These are phyloP conservation scores for Tuber calosporum DNA, from an alignment of 495 filamentous ascomycete genomes.

Conservation along the genomic window DNA sequence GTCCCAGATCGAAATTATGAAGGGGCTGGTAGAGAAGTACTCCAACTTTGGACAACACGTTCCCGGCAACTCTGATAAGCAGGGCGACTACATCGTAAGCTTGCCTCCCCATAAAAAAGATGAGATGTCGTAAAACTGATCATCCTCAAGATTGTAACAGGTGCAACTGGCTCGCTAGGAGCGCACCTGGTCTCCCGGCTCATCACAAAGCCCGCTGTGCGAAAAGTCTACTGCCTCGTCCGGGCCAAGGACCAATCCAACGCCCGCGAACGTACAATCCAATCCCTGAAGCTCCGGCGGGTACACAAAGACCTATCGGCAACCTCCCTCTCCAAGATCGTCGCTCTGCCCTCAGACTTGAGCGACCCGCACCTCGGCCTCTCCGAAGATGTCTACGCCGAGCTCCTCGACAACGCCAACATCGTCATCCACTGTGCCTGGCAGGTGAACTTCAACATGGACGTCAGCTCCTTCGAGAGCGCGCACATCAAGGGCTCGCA, in stretches of 20 bases:
- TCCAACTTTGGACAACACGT: constrained; percentile 45
- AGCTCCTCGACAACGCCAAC: constrained; percentile 46
- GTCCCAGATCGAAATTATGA: constrained; percentile 45
- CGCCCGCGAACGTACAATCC: constrained; percentile 26
- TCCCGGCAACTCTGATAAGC: constrained; percentile 37
- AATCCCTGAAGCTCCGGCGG: constrained; percentile 21
- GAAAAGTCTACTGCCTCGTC: constrained; percentile 51
- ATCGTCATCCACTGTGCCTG: constrained; percentile 60
- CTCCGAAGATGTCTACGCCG: constrained; percentile 35
- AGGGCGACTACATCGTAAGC: constrained; percentile 46
- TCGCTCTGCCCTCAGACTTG: constrained; percentile 45
- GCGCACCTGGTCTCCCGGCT: constrained; percentile 51
- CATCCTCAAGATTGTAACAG: constrained; percentile 51
- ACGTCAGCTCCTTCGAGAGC: constrained; percentile 50
- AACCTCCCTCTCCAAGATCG: constrained; percentile 41
- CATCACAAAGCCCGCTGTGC: constrained; percentile 45
- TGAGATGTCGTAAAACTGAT: constrained; percentile 7
- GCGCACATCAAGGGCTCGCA: constrained; percentile 52
- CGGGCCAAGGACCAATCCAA: constrained; percentile 39
- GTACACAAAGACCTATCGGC: constrained; percentile 18
- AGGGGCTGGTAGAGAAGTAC: constrained; percentile 49
- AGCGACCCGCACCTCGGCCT: constrained; percentile 48
- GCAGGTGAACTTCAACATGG: constrained; percentile 64
- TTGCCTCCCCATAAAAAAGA: background rate
- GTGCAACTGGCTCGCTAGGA: constrained; percentile 55